Base-by-base conservation (phyloP, 352 stramenopile species). In the Phytophthora podocarpi region DNA sequence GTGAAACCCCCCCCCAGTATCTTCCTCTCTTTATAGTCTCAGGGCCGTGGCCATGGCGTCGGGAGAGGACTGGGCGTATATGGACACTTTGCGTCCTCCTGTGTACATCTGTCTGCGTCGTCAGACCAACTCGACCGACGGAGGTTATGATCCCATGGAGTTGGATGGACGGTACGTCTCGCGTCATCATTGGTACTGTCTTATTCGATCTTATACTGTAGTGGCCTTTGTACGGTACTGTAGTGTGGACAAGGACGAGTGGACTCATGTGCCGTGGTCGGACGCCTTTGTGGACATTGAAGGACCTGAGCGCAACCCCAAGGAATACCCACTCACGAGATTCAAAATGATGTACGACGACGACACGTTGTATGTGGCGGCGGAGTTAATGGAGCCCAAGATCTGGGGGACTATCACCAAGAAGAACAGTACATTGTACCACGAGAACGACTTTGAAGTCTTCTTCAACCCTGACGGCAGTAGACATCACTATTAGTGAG, bases 401-500 rank as follows among this genome's bases (percentile, higher is more conserved):
- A 86, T 96, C 50, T 96, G 85, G 85, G 87, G 84, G 20, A 94
- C 81, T 1, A 66, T 91, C 46, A 78, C 55, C 28, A 46, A 75
- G 6, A 80, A 87, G 63, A 91, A 96, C 70, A 76, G 72, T 11
- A 85, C 82, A 15, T 78, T 94, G 74, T 96, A 93, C 69, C 83
- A 95, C 40, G 89, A 98, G 62, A 97, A 96, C 56, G 89, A 98
- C 76, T 97, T 97, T 78, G 91, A 98, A 61, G 82, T 98, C 8
- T 98, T 98, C 54, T 74, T 98, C n/a, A 83, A 98, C 67, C 86
- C 85, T 8, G 76, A 87, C 53, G 84, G 84, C 21, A 91, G 69
- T 48, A 76, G 76, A 61, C 83, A 96, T 56, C 75, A 94, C 57
- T 98, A 98, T 72, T 97, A 97, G 77, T 91, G 52, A 47, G 75